Base-by-base conservation (phyloP, 2,329 filamentous ascomycete genomes). In the Lasiodiplodia gonubiensis region DNA sequence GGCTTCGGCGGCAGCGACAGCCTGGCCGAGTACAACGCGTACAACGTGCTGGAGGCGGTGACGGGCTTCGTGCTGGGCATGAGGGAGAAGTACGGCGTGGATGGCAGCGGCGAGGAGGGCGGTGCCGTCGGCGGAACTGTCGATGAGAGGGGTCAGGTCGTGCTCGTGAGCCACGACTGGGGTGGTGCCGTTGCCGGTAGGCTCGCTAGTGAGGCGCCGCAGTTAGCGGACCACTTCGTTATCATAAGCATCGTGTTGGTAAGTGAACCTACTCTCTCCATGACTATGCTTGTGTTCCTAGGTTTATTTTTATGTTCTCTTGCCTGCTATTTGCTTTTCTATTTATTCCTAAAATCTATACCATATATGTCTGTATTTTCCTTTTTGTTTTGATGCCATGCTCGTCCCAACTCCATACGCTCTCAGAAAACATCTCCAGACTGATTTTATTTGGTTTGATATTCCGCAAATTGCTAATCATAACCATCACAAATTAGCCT, bases 1-100 rank as follows among this genome's bases (percentile, higher is more conserved):
- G 86, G 86, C 1, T 88, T 84, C 69, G 86, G 86, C 42, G 86
- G 86, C 11, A 87, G 83, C 67, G 85, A 87, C 69, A 79, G 80
- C 60, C 74, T 88, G 67, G 73, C 79, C 1, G 72, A 77, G 55
- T 88, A 88, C 70, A 78, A 80, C 2, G 78, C 85, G 1, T 81
- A 84, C 14, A 77, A 82, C 49, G 79, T 88, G 10, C 75, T 88
- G 54, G 86, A 88, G 71, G 77, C 80, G 8, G 72, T 89, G 67
- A 79, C 82, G 0, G 84, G 85, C 66, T 86, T 86, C 69, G 81
- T 88, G 39, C 71, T 86, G 10, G 77, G 79, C 0, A 80, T 88
- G 70, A 80, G 86, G 69, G 74, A 78, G 35, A 77, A 78, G 57
- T 64, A 30, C n/a, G 48, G 53, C 11, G 30, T 51, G 18, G 46